Evolutionary conservation across 2,329 filamentous ascomycete species (phyloP).

Genomic region (Talaromyces sp.): DNA sequence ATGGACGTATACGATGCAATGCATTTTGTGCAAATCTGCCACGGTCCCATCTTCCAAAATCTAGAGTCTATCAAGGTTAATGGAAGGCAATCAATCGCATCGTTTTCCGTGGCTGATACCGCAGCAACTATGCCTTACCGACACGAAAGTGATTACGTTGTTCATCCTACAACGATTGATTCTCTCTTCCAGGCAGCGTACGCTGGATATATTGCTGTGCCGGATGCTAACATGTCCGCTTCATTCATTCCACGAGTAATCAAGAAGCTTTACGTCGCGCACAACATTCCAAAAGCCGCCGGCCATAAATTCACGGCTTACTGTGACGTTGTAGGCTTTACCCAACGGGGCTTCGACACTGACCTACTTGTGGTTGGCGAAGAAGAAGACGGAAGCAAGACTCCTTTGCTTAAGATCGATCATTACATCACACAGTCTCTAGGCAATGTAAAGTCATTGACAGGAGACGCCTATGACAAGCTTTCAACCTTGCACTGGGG

Average conservation of each 20-base stretch:
- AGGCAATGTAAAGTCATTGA: neutral
- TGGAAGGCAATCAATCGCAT: neutral
- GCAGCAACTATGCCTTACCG: neutral
- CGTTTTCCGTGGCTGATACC: neutral
- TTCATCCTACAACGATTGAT: slow-evolving; percentile 9
- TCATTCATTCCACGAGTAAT: neutral
- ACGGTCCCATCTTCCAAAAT: slow-evolving; percentile 5
- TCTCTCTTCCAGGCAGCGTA: slow-evolving; percentile 1
- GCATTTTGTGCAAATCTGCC: neutral
- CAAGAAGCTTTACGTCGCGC: neutral
- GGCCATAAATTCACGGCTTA: neutral
- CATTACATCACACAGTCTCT: neutral
- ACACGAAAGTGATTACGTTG: neutral
- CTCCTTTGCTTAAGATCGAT: neutral
- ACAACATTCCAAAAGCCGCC: neutral
- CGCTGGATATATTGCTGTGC: neutral
- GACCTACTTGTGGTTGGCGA: neutral
- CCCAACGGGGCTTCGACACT: neutral
- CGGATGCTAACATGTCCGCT: neutral
- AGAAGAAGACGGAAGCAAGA: neutral
- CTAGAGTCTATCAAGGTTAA: neutral
- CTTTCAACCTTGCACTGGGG: neutral
- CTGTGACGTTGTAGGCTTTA: neutral
- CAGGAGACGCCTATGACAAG: neutral
- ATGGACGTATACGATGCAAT: neutral